Base-by-base conservation (phyloP, 495 filamentous ascomycete species). In the Penicillium malachiteum region DNA sequence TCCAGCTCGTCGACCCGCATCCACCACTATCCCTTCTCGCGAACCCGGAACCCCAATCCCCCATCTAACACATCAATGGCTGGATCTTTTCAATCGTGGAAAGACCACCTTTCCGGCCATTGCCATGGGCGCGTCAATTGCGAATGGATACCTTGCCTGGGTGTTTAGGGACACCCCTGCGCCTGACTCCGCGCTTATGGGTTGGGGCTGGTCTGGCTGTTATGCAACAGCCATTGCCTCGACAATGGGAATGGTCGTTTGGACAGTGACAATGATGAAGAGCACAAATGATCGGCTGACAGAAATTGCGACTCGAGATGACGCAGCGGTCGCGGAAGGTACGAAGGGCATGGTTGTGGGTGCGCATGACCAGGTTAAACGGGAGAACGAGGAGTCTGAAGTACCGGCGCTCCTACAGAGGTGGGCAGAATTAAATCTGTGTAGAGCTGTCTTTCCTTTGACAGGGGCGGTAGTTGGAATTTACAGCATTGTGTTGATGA, bases 161-260 rank as follows among this genome's bases (percentile, higher is more conserved):
- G 39, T 30, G 7, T 57, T 68, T 18, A 60, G 52, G 7, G 58
- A 49, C 37, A 51, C 32, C 13, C 51, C 49, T 13, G 56, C 21
- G 1, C 46, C 46, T 3, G 46, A 38, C 21, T 55, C 59, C 13
- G 47, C 17, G 31, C 41, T 38, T 1, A 5, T 54, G 6, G 50
- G 52, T 2, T 54, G 14, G 12, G 58, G 55, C 32, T 57, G 49
- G 63, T 63, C 57, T 30, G 50, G 49, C 2, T 54, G 50, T 18
- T 71, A 70, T 50, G 37, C 62, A 18, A 53, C 55, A n/a, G 68
- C 70, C 3, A 55, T 60, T 3, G 43, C 50, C 21, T 43, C 57
- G 9, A 74, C 70, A 12, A 42, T 72, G 56, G 57, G 60, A 12
- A 70, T 72, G 37, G 46, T 67, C 1, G 70, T 71, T 13, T 77